Evolutionary conservation across 805 yeast genomes (phyloP), one percentile per base, ranked within the genome.

Genomic region (Sungouiozyma intestinalis): DNA sequence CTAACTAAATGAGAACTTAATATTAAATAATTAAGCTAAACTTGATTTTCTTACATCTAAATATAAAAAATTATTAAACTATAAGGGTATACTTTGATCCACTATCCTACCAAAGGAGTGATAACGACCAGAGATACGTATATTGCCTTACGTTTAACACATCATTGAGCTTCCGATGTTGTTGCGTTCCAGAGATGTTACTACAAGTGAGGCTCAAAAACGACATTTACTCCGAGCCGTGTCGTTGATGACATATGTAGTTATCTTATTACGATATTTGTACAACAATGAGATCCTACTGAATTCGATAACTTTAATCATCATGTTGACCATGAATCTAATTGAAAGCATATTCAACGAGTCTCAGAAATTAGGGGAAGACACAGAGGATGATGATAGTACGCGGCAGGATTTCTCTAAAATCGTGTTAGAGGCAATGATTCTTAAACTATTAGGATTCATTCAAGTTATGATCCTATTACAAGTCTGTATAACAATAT

Each of bases 231-330:
- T n/a, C 6, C 35, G 33, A 19, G 13, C 17, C n/a, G 20, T 24
- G 6, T 7, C 29, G 11, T 7, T 24, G 11, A 7, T 24, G 6
- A 44, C 51, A 44, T 47, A 48, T 40, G 39, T 46, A 16, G 36
- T 48, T 18, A 50, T 52, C 32, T 54, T 42, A 34, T 31, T 54
- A 32, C 48, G 58, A 18, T 54, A 45, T 35, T 44, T 50, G 29
- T 50, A 47, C 43, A 57, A 54, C 40, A 50, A 51, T 24, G 51
- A 55, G 15, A 32, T 51, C 6, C 11, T 45, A 40, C 39, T 53
- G 36, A 54, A 51, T 13, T 19, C 46, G 16, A 41, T 47, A 18
- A 46, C 55, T 9, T 35, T 47, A 37, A 38, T 45, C 16, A 36
- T 43, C 15, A 39, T 49, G 15, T 35, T 44, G 9, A 35, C 45